phyloP scores from a whole-genome alignment of 2,329 filamentous ascomycete genomes.

The Alternaria alternata region DNA sequence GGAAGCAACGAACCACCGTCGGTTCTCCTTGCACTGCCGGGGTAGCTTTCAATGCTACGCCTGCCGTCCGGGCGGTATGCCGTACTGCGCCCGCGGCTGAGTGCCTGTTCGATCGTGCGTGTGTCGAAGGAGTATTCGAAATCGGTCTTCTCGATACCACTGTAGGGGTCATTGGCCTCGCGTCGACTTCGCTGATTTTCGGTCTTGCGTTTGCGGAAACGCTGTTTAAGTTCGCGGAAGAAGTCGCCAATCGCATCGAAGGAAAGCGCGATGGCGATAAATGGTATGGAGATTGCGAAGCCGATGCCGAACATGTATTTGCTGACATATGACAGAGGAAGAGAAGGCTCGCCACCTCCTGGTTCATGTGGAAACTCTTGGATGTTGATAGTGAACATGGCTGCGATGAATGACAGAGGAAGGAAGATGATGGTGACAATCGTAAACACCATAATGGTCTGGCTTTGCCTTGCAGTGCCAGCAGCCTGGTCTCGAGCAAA shows the following conservation, averaged over 20 bases:
- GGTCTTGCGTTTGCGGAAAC: slow-evolving; percentile 21
- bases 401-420: slow-evolving; percentile 63
- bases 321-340: slow-evolving; percentile 61
- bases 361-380: slow-evolving; percentile 54
- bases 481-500: slow-evolving; percentile 69
- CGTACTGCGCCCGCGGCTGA: slow-evolving; percentile 37
- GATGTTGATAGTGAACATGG: slow-evolving; percentile 65
- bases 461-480: slow-evolving; percentile 65
- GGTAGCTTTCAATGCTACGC: slow-evolving; percentile 42
- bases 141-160: slow-evolving; percentile 14
- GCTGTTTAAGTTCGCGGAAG: slow-evolving; percentile 36
- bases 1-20: slow-evolving; percentile 31
- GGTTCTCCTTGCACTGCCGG: slow-evolving; percentile 23
- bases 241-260: slow-evolving; percentile 53
- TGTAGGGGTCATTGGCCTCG: neutral
- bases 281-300: slow-evolving; percentile 61
- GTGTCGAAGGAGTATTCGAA: slow-evolving; percentile 35
- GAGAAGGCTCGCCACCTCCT: slow-evolving; percentile 39
- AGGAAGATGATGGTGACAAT: slow-evolving; percentile 67
- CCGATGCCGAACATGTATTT: slow-evolving; percentile 66
- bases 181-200: neutral
- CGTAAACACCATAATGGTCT: slow-evolving; percentile 67
- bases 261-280: slow-evolving; percentile 57
- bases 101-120: slow-evolving; percentile 36
- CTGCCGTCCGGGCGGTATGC: slow-evolving; percentile 29